Percentiles rank a stretch among this genome's conserved stretches.
phyloP scores from a whole-genome alignment of 345 rosid genomes.

The Sisymbrium altissimum region DNA sequence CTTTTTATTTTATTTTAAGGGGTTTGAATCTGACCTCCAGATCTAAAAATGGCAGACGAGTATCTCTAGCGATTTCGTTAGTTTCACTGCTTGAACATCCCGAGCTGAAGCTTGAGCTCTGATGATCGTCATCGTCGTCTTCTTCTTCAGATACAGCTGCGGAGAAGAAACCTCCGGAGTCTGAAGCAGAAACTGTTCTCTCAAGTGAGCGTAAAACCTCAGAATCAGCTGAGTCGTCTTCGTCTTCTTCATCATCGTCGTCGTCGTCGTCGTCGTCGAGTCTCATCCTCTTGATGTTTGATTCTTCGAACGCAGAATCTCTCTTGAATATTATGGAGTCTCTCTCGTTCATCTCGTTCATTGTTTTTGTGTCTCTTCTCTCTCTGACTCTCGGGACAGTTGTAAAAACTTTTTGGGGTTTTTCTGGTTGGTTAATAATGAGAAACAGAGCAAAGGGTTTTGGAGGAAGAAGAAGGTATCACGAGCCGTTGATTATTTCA shows the following conservation, averaged over 20 bases:
- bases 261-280: conserved; percentile 15
- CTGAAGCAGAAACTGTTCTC: conserved; percentile 14
- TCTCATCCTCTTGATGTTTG: conserved; percentile 39
- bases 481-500: conserved; percentile 32
- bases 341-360: conserved; percentile 27
- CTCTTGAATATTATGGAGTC: conserved; percentile 26
- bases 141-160: conserved; percentile 3
- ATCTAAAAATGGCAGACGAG: conserved; percentile 39
- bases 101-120: conserved; percentile 27
- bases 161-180: too few relatives aligned
- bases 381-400: not conserved
- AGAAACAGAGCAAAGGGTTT: conserved; percentile 27
- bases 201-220: not conserved
- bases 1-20: not conserved
- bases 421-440: conserved; percentile 11
- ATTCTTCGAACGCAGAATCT: conserved; percentile 28
- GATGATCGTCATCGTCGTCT: not conserved
- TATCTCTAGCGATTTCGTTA: conserved; percentile 31
- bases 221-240: not conserved
- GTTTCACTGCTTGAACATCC: conserved; percentile 42
- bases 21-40: conserved; percentile 43
- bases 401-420: conserved; percentile 11
- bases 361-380: too few relatives aligned
- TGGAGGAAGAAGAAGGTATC: not conserved
- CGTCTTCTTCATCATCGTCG: conserved; percentile 14